A percentile compares a stretch with the other conserved stretches of the same genome.
These are phyloP conservation scores for Verbascum thapsus DNA, from an alignment of 257 asterid species.

Conservation along the genomic window DNA sequence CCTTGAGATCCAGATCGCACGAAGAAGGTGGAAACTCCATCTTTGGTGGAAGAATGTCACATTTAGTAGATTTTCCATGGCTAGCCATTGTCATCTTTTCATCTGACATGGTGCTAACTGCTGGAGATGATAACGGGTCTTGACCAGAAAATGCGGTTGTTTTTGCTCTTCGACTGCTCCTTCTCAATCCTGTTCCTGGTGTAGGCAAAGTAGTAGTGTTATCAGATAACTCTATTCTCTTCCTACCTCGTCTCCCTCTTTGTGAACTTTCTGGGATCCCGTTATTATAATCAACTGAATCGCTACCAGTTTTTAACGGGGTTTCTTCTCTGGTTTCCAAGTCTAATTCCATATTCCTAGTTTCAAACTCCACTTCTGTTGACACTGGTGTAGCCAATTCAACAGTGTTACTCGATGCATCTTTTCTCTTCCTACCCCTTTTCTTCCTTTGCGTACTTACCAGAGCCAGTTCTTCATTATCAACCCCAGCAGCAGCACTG, in stretches of 20 bases:
- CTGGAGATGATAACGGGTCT: conserved; percentile 60
- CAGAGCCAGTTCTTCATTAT: conserved; percentile 38
- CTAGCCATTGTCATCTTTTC: conserved; percentile 43
- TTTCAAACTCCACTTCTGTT: conserved; percentile 27
- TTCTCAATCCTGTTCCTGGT: conserved; percentile 71
- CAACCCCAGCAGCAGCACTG: conserved; percentile 33
- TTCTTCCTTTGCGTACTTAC: conserved; percentile 41
- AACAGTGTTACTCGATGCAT: conserved; percentile 26
- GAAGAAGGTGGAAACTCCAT: conserved; percentile 80
- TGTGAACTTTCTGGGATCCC: conserved; percentile 36
- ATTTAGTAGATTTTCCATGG: conserved; percentile 34
- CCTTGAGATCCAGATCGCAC: conserved; percentile 52
- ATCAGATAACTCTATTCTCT: conserved; percentile 43
- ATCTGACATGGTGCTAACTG: conserved; percentile 56
- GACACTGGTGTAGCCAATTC: conserved; percentile 38
- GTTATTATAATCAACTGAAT: conserved; percentile 32
- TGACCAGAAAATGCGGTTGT: conserved; percentile 38
- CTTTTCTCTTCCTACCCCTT: conserved; percentile 73
- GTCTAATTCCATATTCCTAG: conserved; percentile 30
- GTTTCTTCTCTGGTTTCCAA: conserved; percentile 35
- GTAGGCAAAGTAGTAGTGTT: conserved; percentile 36
- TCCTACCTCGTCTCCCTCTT: conserved; percentile 61
- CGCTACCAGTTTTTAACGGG: conserved; percentile 29
- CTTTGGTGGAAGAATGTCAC: conserved; percentile 52
- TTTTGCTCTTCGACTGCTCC: conserved; percentile 86